These are phyloP conservation scores for Lanmaoa rubissima DNA, from an alignment of 768 basidiomycete genomes.

Conservation along the genomic window DNA sequence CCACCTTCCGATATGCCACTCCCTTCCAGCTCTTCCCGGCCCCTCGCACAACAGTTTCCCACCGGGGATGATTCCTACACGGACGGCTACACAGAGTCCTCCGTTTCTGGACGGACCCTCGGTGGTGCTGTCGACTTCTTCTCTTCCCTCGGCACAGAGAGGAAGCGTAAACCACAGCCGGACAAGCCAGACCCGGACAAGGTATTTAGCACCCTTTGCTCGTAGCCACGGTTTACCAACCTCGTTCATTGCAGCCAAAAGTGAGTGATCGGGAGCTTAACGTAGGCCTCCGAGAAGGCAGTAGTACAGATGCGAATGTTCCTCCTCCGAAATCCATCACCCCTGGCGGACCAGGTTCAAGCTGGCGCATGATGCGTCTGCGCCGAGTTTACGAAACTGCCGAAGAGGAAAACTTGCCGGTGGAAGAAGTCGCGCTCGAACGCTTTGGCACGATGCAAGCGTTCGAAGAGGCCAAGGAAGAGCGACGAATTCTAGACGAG, in stretches of 20 bases:
- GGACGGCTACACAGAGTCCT: constrained; percentile 62
- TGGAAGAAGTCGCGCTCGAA: constrained; percentile 83
- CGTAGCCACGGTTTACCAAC: constrained; percentile 3
- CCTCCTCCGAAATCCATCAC: constrained; percentile 47
- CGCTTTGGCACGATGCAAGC: constrained; percentile 83
- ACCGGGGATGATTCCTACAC: constrained; percentile 51
- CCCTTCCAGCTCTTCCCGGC: constrained; percentile 33
- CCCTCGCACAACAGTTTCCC: constrained; percentile 29
- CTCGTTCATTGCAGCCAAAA: constrained; percentile 44
- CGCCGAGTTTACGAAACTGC: constrained; percentile 86
- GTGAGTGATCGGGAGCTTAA: constrained; percentile 66
- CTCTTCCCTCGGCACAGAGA: constrained; percentile 79
- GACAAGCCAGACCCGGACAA: constrained; percentile 70
- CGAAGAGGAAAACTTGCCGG: constrained; percentile 70
- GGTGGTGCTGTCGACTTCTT: constrained; percentile 83
- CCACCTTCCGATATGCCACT: constrained; percentile 29
- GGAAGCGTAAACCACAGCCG: constrained; percentile 59
- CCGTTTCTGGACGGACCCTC: constrained; percentile 43
- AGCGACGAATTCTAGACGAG: constrained; percentile 82
- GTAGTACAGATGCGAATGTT: constrained; percentile 38
- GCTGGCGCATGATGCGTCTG: constrained; percentile 98
- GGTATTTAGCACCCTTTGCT: constrained; percentile 36
- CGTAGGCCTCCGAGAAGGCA: constrained; percentile 48
- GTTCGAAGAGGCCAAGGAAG: constrained; percentile 88
- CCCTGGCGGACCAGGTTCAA: constrained; percentile 89